Conservation (phyloP, 371 early-diverging fungal genomes). For the Mucor irregularis region DNA sequence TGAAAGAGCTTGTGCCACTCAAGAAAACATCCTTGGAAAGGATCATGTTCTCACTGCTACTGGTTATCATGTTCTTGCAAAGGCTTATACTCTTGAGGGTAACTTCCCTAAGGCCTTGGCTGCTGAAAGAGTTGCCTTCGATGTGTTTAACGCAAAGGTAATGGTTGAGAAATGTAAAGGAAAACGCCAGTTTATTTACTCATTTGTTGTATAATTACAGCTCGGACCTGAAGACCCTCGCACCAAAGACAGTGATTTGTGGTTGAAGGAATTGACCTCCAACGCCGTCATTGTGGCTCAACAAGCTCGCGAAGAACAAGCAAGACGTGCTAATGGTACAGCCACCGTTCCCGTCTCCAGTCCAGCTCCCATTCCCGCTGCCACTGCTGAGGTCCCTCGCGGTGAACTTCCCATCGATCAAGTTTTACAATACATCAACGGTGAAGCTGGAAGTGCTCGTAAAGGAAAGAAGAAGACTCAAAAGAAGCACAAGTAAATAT, state of each 20-base stretch:
- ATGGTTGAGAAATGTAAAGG: not conserved
- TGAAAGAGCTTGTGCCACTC: conserved; percentile 70
- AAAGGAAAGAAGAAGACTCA: conserved; percentile 33
- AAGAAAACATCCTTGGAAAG: conserved; percentile 70
- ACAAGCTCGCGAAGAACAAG: conserved; percentile 26
- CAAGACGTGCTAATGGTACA: conserved; percentile 6
- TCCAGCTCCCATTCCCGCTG: not conserved
- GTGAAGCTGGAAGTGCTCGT: conserved; percentile 21
- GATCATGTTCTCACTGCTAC: conserved; percentile 75
- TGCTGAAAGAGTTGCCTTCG: conserved; percentile 74
- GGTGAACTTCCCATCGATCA: conserved; percentile 66
- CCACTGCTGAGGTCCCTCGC: conserved; percentile 26
- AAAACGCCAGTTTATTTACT: not conserved
- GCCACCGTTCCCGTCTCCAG: conserved; percentile 7
- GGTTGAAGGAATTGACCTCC: conserved; percentile 65
- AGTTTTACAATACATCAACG: conserved; percentile 61
- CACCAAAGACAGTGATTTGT: conserved; percentile 72
- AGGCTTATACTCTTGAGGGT: conserved; percentile 71
- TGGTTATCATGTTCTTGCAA: conserved; percentile 76
- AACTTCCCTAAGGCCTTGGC: conserved; percentile 79
- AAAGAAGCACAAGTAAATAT: conserved; percentile 18
- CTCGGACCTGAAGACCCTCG: conserved; percentile 75
- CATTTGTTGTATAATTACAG: too few relatives aligned
- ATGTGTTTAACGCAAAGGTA: conserved; percentile 62
- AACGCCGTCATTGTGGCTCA: conserved; percentile 35